Conservation (phyloP, 495 filamentous ascomycete species). For the Xeromyces bisporus region DNA sequence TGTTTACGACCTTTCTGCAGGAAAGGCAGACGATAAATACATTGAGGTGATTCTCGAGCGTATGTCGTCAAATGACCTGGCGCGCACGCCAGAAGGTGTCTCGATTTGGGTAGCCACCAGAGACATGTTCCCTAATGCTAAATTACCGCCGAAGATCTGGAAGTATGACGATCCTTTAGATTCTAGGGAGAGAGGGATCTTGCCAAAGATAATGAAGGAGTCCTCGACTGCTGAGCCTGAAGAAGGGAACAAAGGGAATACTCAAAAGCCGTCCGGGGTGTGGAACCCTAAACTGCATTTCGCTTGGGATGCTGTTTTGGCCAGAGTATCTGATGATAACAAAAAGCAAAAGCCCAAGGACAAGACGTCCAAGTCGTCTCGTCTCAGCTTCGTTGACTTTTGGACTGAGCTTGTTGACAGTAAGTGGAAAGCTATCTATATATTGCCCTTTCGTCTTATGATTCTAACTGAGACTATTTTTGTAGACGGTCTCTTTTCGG, state of each 20-base stretch:
- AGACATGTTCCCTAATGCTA: conserved; percentile 43
- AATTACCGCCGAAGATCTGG: conserved; percentile 57
- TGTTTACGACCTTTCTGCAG: conserved; percentile 24
- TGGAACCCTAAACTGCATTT: conserved; percentile 75
- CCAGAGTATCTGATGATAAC: conserved; percentile 17
- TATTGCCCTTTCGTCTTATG: too few relatives aligned
- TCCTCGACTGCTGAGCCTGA: conserved; percentile 37
- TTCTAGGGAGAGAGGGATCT: conserved; percentile 36
- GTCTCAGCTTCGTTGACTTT: conserved; percentile 49
- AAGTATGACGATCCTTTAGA: conserved; percentile 49
- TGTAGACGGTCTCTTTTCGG: conserved; percentile 63
- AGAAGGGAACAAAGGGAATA: conserved; percentile 21
- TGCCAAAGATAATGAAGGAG: conserved; percentile 68
- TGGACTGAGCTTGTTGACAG: conserved; percentile 84
- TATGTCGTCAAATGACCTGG: conserved; percentile 44
- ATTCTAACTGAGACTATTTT: too few relatives aligned
- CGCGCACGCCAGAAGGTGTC: conserved; percentile 68
- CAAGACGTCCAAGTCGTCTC: conserved; percentile 18
- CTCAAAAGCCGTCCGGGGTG: conserved; percentile 44
- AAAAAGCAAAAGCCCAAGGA: conserved; percentile 15
- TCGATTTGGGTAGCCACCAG: conserved; percentile 66
- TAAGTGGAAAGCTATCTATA: conserved; percentile 39
- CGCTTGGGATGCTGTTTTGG: conserved; percentile 67
- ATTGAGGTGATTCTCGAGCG: conserved; percentile 44
- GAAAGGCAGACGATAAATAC: conserved; percentile 23